phyloP scores from a whole-genome alignment of 768 basidiomycete species.

The Plicaturopsis crispa region DNA sequence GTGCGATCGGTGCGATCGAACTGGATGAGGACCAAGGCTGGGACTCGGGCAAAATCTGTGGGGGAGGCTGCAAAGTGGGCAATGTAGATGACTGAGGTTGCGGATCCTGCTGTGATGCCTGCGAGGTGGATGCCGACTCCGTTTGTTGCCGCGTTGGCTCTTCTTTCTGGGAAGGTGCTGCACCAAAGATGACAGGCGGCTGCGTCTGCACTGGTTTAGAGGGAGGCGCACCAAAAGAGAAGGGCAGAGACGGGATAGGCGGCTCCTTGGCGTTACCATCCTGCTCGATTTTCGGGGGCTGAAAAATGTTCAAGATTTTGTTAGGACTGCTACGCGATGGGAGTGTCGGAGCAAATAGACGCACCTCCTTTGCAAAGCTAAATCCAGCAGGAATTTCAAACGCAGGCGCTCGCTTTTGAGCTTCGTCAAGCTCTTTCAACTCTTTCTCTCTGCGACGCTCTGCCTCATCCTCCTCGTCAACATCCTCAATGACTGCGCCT shows the following conservation, averaged over 20 bases:
- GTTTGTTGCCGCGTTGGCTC: too few species aligned
- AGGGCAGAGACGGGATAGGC: slow-evolving; percentile 57
- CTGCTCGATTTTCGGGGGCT: slow-evolving; percentile 29
- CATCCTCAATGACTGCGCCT: too few species aligned
- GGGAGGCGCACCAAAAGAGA: too few species aligned
- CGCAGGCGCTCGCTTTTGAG: slow-evolving; percentile 43
- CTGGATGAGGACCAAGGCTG: not conserved
- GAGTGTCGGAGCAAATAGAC: slow-evolving; percentile 15
- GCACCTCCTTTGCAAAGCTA: slow-evolving; percentile 56
- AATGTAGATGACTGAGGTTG: too few species aligned
- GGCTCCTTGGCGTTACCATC: slow-evolving; percentile 52
- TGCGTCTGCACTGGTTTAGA: too few species aligned
- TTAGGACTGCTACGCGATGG: slow-evolving; percentile 1
- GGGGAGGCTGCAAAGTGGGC: too few species aligned
- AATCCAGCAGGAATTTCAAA: slow-evolving; percentile 61
- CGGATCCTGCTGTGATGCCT: too few species aligned
- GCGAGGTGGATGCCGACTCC: too few species aligned
- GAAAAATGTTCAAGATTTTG: slow-evolving; percentile 5
- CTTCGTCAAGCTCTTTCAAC: slow-evolving; percentile 41
- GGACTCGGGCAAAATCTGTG: not conserved
- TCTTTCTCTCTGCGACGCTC: slow-evolving; percentile 35
- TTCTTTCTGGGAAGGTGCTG: too few species aligned
- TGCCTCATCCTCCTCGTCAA: slow-evolving; percentile 34
- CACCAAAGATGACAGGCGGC: too few species aligned
- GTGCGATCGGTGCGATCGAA: not conserved